Evolutionary conservation across 2,329 filamentous ascomycete genomes (phyloP).

Genomic region (Davidsoniella virescens): DNA sequence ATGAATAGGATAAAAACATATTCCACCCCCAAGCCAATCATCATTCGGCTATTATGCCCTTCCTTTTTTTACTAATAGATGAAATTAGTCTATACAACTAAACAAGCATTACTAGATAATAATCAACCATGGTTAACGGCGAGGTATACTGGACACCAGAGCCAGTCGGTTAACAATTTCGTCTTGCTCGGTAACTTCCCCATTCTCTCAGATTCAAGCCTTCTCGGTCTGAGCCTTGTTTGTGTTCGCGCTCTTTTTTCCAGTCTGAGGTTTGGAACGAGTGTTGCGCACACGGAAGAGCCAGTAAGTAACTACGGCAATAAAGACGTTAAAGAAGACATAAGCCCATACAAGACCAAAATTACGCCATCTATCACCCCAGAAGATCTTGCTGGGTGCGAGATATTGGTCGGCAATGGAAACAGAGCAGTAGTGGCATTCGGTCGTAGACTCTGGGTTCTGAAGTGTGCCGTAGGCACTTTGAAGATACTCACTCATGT

Average conservation of each 20-base stretch:
- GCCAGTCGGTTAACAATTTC: too few species aligned
- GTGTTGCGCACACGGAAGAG: constrained; percentile 35
- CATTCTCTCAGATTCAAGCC: background rate
- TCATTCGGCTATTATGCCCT: too few species aligned
- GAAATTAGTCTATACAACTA: too few species aligned
- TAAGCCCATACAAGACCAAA: constrained; percentile 55
- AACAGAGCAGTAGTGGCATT: constrained; percentile 53
- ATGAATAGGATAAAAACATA: too few species aligned
- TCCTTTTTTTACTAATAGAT: too few species aligned
- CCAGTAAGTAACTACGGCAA: constrained; percentile 46
- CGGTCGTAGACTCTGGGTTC: constrained; percentile 36
- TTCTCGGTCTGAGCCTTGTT: background rate
- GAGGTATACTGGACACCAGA: too few species aligned
- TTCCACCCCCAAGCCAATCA: too few species aligned
- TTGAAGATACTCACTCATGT: constrained; percentile 40
- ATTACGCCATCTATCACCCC: constrained; percentile 47
- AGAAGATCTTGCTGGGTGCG: constrained; percentile 29
- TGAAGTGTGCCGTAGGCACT: constrained; percentile 40
- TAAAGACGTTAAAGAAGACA: constrained; percentile 44
- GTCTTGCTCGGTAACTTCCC: too few species aligned
- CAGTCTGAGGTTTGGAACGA: background rate
- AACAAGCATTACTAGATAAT: too few species aligned
- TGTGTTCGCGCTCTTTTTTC: background rate
- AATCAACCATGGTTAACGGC: too few species aligned
- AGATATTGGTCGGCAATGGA: constrained; percentile 45